Percentiles rank a stretch among this genome's conserved stretches.
Evolutionary conservation across 169 alveolate genomes (phyloP).

Genomic region (Plasmodium sp.): DNA sequence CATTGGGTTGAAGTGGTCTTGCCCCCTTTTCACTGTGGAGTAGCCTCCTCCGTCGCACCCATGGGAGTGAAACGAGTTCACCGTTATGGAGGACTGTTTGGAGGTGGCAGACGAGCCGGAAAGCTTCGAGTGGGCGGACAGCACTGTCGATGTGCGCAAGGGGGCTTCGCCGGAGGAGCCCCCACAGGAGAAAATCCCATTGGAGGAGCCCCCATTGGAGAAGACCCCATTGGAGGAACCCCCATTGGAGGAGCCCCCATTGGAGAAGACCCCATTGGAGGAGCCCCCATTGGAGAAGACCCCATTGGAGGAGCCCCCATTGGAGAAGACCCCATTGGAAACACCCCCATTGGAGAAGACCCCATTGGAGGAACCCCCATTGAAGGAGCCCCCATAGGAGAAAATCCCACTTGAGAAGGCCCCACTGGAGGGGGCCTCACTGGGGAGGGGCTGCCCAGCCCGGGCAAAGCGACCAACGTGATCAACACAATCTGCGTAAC

Average conservation of each 20-base stretch:
- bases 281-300: neutral
- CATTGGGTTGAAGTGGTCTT: neutral
- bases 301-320: neutral
- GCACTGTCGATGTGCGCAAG: neutral
- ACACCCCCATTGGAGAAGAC: neutral
- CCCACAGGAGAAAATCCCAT: neutral
- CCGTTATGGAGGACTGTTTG: neutral
- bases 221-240: neutral
- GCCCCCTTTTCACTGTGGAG: neutral
- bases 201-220: neutral
- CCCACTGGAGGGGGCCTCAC: neutral
- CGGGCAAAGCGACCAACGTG: neutral
- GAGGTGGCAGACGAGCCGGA: neutral
- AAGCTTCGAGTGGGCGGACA: neutral
- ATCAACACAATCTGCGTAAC: too few species aligned
- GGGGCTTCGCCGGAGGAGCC: neutral
- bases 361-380: neutral
- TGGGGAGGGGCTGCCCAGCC: neutral
- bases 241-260: neutral
- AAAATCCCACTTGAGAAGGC: neutral
- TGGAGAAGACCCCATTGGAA: neutral
- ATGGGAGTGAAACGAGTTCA: neutral
- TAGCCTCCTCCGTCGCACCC: neutral
- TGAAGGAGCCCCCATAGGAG: neutral
- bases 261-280: neutral